phyloP scores from a whole-genome alignment of 2,329 filamentous ascomycete genomes.

The Erysiphe neolycopersici region DNA sequence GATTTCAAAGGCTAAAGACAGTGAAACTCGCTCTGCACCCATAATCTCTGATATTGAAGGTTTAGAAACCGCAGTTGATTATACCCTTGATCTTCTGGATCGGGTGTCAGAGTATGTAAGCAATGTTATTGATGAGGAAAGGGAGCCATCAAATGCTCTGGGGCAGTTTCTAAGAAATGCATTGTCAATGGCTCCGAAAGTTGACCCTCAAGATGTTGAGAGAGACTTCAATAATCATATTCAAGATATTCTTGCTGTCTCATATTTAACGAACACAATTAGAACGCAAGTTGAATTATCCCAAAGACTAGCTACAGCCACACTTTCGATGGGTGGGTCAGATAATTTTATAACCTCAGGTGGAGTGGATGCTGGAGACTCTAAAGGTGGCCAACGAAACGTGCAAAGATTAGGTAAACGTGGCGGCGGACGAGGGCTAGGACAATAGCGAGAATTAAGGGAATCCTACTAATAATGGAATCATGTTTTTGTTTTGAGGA shows the following conservation, averaged over 20 bases:
- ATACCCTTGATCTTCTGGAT: slow-evolving; percentile 72
- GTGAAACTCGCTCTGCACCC: slow-evolving; percentile 43
- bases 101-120: slow-evolving; percentile 79
- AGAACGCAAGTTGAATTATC: slow-evolving; percentile 96
- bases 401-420: slow-evolving; percentile 21
- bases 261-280: slow-evolving; percentile 95
- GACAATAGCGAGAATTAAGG: slow-evolving; percentile 19
- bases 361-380: slow-evolving; percentile 21
- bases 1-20: slow-evolving; percentile 56
- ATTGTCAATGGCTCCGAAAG: slow-evolving; percentile 80
- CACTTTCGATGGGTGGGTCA: slow-evolving; percentile 29
- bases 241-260: slow-evolving; percentile 94
- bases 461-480: slow-evolving; percentile 22
- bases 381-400: slow-evolving; percentile 18
- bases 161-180: slow-evolving; percentile 92
- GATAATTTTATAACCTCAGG: slow-evolving; percentile 15
- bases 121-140: slow-evolving; percentile 81
- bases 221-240: slow-evolving; percentile 99
- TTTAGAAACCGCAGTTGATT: slow-evolving; percentile 61
- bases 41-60: slow-evolving; percentile 75
- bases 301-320: slow-evolving; percentile 70
- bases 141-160: slow-evolving; percentile 65
- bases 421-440: slow-evolving; percentile 22
- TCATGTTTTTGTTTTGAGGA: neutral
- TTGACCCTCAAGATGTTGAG: slow-evolving; percentile 73